phyloP scores from a whole-genome alignment of 2,329 filamentous ascomycete species.

The Setomelanomma holmii region DNA sequence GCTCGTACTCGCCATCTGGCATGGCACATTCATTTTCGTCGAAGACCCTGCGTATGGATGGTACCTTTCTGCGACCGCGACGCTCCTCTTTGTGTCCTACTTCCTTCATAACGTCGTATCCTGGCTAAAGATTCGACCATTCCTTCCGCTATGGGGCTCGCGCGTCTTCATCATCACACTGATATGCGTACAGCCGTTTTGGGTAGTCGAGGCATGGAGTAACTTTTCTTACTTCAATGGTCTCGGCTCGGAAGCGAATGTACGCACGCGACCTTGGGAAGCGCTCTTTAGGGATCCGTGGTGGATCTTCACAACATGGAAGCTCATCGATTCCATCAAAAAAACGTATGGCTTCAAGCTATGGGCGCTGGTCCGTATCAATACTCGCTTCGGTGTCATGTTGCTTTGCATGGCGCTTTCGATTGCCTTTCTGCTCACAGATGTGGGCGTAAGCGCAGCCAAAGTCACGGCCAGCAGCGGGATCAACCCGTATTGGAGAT shows the following conservation, averaged over 20 bases:
- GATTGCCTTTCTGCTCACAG: conserved; percentile 41
- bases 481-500: conserved; percentile 47
- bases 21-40: conserved; percentile 46
- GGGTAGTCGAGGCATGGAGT: conserved; percentile 45
- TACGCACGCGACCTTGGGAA: conserved; percentile 40
- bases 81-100: conserved; percentile 46
- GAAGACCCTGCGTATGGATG: conserved; percentile 42
- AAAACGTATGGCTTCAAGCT: conserved; percentile 43
- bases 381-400: conserved; percentile 43
- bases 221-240: conserved; percentile 47
- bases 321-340: conserved; percentile 39
- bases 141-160: conserved; percentile 44
- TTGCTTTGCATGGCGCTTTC: conserved; percentile 42
- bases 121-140: conserved; percentile 46
- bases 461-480: conserved; percentile 33
- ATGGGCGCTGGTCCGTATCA: conserved; percentile 33
- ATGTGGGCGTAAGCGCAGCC: conserved; percentile 39
- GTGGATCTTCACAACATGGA: conserved; percentile 49
- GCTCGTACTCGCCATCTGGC: conserved; percentile 47
- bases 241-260: conserved; percentile 37
- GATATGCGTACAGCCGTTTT: conserved; percentile 43
- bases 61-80: conserved; percentile 44
- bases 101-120: conserved; percentile 46
- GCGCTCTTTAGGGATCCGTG: conserved; percentile 43
- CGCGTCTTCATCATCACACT: conserved; percentile 41